phyloP scores from a whole-genome alignment of 176 grass and related monocot genomes.

The Echinochloa phyllopogon region DNA sequence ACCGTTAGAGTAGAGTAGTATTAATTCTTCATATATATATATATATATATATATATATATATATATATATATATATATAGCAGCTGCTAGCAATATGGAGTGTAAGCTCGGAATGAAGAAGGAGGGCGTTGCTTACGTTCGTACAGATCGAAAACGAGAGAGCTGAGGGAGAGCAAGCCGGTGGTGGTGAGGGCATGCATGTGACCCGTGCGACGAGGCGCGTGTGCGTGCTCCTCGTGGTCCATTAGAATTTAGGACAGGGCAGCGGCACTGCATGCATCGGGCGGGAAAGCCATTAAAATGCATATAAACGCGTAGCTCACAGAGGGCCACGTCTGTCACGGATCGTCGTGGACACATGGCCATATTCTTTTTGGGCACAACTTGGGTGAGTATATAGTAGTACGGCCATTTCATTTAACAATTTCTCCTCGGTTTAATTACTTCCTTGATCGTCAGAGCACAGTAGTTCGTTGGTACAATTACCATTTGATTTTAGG shows the following conservation, averaged over 20 bases:
- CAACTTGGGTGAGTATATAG: neutral
- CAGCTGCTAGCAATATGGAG: neutral
- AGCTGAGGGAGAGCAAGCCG: no score
- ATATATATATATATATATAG: no score
- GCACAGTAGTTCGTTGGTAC: neutral
- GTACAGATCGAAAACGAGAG: constrained; percentile 2
- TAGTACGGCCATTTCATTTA: neutral
- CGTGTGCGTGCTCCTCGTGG: constrained; percentile 47
- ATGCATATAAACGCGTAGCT: neutral
- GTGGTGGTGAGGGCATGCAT: neutral
- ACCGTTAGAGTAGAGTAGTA: no score
- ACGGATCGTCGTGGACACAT: neutral
- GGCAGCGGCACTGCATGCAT: neutral
- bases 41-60: no score
- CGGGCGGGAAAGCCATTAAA: neutral
- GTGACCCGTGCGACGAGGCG: constrained; percentile 18
- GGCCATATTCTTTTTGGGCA: neutral
- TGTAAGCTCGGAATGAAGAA: neutral
- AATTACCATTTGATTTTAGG: neutral
- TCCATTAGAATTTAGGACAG: constrained; percentile 35
- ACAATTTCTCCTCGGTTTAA: neutral
- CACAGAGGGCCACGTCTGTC: constrained; percentile 30
- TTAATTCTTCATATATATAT: no score
- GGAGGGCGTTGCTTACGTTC: neutral
- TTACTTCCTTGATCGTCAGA: neutral